phyloP scores from a whole-genome alignment of 2,329 filamentous ascomycete species.

The Chlorencoelia australis region DNA sequence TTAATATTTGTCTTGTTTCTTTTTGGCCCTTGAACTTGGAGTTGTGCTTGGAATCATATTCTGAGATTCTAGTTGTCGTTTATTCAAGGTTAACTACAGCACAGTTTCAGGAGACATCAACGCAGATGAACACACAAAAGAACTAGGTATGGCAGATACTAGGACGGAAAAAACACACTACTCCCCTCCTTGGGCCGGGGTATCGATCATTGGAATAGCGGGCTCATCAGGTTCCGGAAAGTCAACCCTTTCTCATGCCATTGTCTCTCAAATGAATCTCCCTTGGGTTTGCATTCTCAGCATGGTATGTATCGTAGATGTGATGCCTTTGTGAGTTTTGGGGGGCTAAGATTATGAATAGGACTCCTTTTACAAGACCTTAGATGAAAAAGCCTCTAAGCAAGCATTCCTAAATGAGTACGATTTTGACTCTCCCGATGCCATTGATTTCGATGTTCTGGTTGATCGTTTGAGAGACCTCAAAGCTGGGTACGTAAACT shows the following conservation, averaged over 20 bases:
- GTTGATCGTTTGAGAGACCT: slow-evolving; percentile 72
- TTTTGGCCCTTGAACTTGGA: too few relatives aligned
- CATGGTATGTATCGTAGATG: slow-evolving; percentile 52
- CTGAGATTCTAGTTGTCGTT: too few relatives aligned
- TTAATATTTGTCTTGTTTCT: too few relatives aligned
- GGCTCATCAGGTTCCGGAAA: slow-evolving; percentile 93
- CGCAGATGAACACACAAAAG: too few relatives aligned
- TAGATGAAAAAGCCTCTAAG: slow-evolving; percentile 68
- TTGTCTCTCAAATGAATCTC: slow-evolving; percentile 79
- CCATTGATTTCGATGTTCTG: slow-evolving; percentile 87
- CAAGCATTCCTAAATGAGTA: slow-evolving; percentile 84
- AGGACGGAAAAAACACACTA: slow-evolving; percentile 53
- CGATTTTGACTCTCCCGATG: slow-evolving; percentile 90
- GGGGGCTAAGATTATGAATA: too few relatives aligned
- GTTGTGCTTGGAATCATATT: too few relatives aligned
- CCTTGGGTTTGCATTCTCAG: slow-evolving; percentile 98
- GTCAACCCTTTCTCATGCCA: slow-evolving; percentile 85
- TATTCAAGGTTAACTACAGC: too few relatives aligned
- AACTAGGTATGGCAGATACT: slow-evolving; percentile 17
- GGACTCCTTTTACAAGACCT: slow-evolving; percentile 95
- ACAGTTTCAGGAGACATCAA: too few relatives aligned
- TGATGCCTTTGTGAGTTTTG: too few relatives aligned
- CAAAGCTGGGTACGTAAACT: slow-evolving; percentile 77
- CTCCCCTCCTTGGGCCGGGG: slow-evolving; percentile 88
- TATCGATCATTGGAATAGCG: slow-evolving; percentile 93